Conservation (phyloP, 2,329 filamentous ascomycete species). For the Xylaria sp. region DNA sequence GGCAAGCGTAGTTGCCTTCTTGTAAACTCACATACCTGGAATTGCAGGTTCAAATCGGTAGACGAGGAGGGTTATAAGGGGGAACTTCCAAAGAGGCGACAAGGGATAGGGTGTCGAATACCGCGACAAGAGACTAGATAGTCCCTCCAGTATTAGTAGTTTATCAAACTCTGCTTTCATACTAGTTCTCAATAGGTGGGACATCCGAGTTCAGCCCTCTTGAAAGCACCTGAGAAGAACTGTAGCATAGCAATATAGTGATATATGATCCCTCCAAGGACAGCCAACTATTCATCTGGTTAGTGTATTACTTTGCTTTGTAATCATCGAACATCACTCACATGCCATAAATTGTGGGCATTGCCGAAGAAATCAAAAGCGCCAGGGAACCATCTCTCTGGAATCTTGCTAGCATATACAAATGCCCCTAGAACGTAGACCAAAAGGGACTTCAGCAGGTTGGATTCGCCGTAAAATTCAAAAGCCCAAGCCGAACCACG, state of each 20-base stretch:
- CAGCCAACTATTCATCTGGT: constrained; percentile 93
- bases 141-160: constrained; percentile 16
- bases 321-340: constrained; percentile 74
- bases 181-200: constrained; percentile 57
- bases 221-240: constrained; percentile 84
- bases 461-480: constrained; percentile 83
- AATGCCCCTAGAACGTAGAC: constrained; percentile 88
- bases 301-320: constrained; percentile 88
- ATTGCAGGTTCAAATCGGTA: background rate
- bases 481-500: constrained; percentile 83
- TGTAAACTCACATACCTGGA: constrained; percentile 19
- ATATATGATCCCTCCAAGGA: constrained; percentile 94
- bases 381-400: constrained; percentile 91
- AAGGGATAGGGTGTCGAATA: background rate
- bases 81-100: background rate
- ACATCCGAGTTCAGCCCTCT: constrained; percentile 70
- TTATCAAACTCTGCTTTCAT: background rate
- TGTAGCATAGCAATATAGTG: constrained; percentile 97
- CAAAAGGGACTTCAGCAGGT: constrained; percentile 80
- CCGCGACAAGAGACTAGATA: background rate
- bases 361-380: constrained; percentile 95
- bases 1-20: constrained; percentile 28
- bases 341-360: constrained; percentile 96
- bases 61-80: background rate
- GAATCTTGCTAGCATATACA: constrained; percentile 90